Base-by-base conservation (phyloP, 2,329 filamentous ascomycete species). In the Claviceps sp. region DNA sequence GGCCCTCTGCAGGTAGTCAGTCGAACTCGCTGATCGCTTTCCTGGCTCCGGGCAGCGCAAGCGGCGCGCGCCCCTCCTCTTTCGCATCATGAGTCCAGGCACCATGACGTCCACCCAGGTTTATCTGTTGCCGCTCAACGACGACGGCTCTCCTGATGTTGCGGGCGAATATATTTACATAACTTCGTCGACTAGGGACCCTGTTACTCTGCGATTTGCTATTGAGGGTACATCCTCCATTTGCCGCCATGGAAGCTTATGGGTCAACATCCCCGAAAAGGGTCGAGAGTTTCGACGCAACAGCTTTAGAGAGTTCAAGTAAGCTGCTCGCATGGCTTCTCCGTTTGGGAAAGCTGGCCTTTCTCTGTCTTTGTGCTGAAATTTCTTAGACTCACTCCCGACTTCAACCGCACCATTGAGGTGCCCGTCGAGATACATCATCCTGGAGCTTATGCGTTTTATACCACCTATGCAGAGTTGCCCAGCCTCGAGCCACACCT, bases 211-310 rank as follows among this genome's bases (percentile, higher is more conserved):
- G 53, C 84, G 91, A 54, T 95, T 98, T 68, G 81, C 89, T 59
- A 91, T 96, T 60, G 87, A 96, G 69, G 90, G 93, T 56, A 91
- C 89, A 53, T 95, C 91, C 65, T 95, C 91, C 56, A 93, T 98
- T 73, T 96, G 90, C 68, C 82, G 89, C 59, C 77, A 95, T 70
- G 93, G 94, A 54, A 96, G 87, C 64, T 76, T 98, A 56, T 98
- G 93, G 91, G 85, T 95, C 63, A 98, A 98, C 67, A 87, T 97
- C 55, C 93, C 93, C 7, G 79, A 84, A 55, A 75, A 83, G 61
- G 89, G 84, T 54, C 72, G 81, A 48, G 72, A 81, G 44, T 98
- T 97, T 64, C 78, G 81, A 57, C 84, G 93, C 60, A 77, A 85
- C 62, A 77, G 78, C 37, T 98, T 95, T 67, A 81, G 82, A 61